Conservation (phyloP, 169 alveolate species). For the Cryptosporidium ubiquitum region DNA sequence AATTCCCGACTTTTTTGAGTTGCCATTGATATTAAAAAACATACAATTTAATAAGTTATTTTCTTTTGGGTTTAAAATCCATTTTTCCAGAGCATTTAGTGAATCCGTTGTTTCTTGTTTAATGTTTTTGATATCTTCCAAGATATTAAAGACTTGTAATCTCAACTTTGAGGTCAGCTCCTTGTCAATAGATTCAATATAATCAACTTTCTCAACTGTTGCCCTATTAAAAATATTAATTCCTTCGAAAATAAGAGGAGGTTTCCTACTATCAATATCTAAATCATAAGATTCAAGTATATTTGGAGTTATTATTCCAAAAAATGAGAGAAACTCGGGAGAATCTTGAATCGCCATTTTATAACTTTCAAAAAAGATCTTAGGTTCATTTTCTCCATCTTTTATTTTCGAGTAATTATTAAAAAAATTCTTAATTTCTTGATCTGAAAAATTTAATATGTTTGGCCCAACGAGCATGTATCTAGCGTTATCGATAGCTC, state of each 20-base stretch:
- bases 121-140: conserved; percentile 10
- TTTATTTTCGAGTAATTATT: conserved; percentile 68
- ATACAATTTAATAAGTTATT: conserved; percentile 2
- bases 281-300: conserved; percentile 30
- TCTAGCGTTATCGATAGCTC: conserved; percentile 74
- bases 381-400: conserved; percentile 44
- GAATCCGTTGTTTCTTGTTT: conserved; percentile 25
- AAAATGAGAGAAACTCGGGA: conserved; percentile 48
- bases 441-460: conserved; percentile 66
- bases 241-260: background rate
- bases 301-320: conserved; percentile 66
- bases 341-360: conserved; percentile 64
- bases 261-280: conserved; percentile 5
- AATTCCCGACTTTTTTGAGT: background rate
- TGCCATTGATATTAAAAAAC: background rate
- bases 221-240: background rate
- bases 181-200: conserved; percentile 23
- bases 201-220: background rate
- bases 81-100: conserved; percentile 1
- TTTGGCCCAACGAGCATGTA: conserved; percentile 65
- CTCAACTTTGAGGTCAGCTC: background rate
- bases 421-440: conserved; percentile 72
- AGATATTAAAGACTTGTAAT: background rate
- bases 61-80: background rate
- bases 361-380: conserved; percentile 32